A percentile compares a stretch with the other conserved stretches of the same genome.
phyloP scores from a whole-genome alignment of 2,329 filamentous ascomycete genomes.

The Apiospora aurea region DNA sequence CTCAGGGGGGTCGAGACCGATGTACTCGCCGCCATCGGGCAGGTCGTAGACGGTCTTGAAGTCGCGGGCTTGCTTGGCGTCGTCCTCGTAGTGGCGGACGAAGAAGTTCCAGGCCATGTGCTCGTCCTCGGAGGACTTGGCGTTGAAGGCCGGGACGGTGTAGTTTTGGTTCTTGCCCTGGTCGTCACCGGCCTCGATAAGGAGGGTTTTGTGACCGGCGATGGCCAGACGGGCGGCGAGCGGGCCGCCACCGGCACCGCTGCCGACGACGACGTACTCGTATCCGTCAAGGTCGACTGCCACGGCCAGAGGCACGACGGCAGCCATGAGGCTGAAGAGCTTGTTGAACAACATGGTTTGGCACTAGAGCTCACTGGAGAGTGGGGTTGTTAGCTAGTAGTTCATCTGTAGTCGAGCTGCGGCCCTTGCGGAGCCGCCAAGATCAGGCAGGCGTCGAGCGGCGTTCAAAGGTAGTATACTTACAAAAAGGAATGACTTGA shows the following conservation, averaged over 20 bases:
- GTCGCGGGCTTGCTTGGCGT: slow-evolving; percentile 58
- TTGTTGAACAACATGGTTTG: slow-evolving; percentile 17
- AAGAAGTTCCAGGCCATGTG: slow-evolving; percentile 69
- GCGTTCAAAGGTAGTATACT: not conserved
- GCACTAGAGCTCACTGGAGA: slow-evolving; percentile 21
- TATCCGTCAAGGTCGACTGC: slow-evolving; percentile 49
- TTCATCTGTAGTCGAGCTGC: not conserved
- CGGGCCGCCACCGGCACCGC: slow-evolving; percentile 65
- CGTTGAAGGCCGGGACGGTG: slow-evolving; percentile 59
- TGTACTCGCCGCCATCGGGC: slow-evolving; percentile 55
- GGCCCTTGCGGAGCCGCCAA: not conserved
- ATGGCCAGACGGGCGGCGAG: slow-evolving; percentile 64
- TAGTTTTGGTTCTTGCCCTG: slow-evolving; percentile 55
- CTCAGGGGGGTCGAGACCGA: slow-evolving; percentile 59
- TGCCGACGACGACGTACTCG: slow-evolving; percentile 69
- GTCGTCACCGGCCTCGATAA: slow-evolving; percentile 67
- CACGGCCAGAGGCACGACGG: slow-evolving; percentile 30
- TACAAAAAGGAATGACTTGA: slow-evolving; percentile 23
- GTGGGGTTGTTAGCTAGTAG: not conserved
- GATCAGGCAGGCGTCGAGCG: not conserved
- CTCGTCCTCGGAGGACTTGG: slow-evolving; percentile 59
- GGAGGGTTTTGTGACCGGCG: slow-evolving; percentile 63
- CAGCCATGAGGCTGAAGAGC: slow-evolving; percentile 32
- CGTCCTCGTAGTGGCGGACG: slow-evolving; percentile 64
- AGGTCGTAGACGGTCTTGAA: slow-evolving; percentile 64